Evolutionary conservation across 192 early-diverging fungal genomes (phyloP), one percentile per base, ranked within the genome.

Genomic region (Coemansia sp.): DNA sequence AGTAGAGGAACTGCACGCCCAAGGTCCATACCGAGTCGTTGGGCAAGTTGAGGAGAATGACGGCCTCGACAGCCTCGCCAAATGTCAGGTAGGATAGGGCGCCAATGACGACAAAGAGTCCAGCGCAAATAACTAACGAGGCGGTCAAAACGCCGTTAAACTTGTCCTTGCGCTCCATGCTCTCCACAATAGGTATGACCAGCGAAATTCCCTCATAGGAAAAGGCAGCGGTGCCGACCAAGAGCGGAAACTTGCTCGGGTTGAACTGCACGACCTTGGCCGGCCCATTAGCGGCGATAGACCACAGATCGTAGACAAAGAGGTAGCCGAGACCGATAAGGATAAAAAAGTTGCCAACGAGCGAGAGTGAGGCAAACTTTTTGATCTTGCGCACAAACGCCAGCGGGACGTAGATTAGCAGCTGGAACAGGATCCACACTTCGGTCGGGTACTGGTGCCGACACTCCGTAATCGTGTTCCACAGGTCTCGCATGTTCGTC

Each of bases 221-320:
- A 81, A 89, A 95, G 59, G 95, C 92, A 38, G 96, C 96, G 13
- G 96, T 98, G 58, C 96, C 96, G 42, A 98, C 89, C 66, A 96
- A 95, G 45, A 96, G 75, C 25, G 93, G 86, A 66, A 95, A 96
- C 42, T 87, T 86, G 59, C 88, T 83, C 47, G 83, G 69, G 77
- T 98, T 98, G 70, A 98, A 88, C 56, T 85, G 78, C 14, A 96
- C 83, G 36, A 93, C 85, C 8, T 88, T 88, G 28, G 89, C 63
- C 0, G 73, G 72, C 3, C 95, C 95, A 14, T 73, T 59, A 12
- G 79, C 86, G 38, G 84, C 61, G 26, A 98, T 73, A 3, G 83
- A 83, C 64, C 79, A 85, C 61, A 96, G 67, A 71, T 95, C 93
- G 67, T 88, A 91, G 62, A 88, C 85, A 66, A 95, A 90, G 60